Evolutionary conservation across 2,329 filamentous ascomycete species (phyloP).

Genomic region (Pyrenochaeta sp.): DNA sequence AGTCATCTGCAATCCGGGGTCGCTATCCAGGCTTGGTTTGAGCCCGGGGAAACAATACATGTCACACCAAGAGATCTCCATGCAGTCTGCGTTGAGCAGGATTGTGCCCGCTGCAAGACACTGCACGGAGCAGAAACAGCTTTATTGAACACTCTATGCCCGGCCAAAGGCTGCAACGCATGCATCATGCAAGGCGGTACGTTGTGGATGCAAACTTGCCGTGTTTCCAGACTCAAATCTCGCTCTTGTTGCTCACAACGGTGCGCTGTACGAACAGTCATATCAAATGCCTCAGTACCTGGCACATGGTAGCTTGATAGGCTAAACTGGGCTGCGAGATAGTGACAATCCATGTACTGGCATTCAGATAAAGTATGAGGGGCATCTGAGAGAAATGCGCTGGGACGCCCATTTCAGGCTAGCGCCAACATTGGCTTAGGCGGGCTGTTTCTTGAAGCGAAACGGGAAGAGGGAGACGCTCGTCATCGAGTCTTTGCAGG

Average conservation of each 20-base stretch:
- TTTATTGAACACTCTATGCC: background rate
- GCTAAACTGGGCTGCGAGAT: slow-evolving; percentile 24
- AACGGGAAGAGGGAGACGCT: slow-evolving; percentile 30
- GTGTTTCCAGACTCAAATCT: background rate
- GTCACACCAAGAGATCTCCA: background rate
- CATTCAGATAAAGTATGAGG: slow-evolving; percentile 19
- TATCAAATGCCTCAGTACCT: slow-evolving; percentile 5
- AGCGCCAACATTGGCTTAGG: slow-evolving; percentile 13
- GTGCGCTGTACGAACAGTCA: background rate
- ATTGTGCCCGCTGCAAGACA: background rate
- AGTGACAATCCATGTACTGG: slow-evolving; percentile 16
- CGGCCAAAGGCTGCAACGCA: no score
- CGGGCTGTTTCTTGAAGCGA: slow-evolving; percentile 17
- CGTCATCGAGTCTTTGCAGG: slow-evolving; percentile 32
- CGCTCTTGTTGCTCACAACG: background rate
- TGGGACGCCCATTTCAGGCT: slow-evolving; percentile 25
- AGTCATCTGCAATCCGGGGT: background rate
- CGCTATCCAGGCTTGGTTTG: slow-evolving; percentile 1
- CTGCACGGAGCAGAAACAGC: background rate
- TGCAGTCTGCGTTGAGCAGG: background rate
- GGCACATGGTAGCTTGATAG: slow-evolving; percentile 22
- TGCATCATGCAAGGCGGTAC: background rate
- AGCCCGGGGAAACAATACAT: background rate
- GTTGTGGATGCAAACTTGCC: background rate
- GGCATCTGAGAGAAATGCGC: slow-evolving; percentile 21